phyloP scores from a whole-genome alignment of 208 protist species.

The Leishmania braziliensis region DNA sequence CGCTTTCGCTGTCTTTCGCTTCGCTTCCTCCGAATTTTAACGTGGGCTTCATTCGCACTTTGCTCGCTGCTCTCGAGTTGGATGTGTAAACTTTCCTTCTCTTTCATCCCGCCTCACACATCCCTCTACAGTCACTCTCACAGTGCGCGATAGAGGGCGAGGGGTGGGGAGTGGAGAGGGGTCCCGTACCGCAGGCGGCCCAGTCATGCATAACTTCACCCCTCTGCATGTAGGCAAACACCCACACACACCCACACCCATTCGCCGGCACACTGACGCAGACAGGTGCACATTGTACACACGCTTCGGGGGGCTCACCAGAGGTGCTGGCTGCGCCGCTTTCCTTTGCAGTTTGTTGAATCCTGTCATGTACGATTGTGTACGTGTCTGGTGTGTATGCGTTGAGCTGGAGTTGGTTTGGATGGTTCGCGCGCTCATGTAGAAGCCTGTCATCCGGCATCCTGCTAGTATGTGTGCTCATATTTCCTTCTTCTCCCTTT shows the following conservation, averaged over 20 bases:
- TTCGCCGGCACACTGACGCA: background rate
- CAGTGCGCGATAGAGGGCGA: no score
- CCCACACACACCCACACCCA: background rate
- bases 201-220: background rate
- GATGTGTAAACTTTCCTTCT: background rate
- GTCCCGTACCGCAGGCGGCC: no score
- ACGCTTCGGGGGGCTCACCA: background rate
- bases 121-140: no score
- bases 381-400: no score
- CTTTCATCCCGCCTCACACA: background rate
- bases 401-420: no score
- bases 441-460: background rate
- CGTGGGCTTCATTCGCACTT: no score
- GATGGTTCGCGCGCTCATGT: background rate
- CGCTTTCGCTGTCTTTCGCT: background rate
- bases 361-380: no score
- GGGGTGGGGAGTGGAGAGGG: no score
- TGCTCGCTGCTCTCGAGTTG: background rate
- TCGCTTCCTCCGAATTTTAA: background rate
- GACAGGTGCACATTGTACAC: background rate
- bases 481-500: constrained; percentile 5
- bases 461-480: background rate
- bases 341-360: no score
- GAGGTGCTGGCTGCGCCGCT: no score
- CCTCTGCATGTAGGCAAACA: background rate